These are phyloP conservation scores for Dryas integrifolia DNA, from an alignment of 331 rosid genomes.

Conservation along the genomic window DNA sequence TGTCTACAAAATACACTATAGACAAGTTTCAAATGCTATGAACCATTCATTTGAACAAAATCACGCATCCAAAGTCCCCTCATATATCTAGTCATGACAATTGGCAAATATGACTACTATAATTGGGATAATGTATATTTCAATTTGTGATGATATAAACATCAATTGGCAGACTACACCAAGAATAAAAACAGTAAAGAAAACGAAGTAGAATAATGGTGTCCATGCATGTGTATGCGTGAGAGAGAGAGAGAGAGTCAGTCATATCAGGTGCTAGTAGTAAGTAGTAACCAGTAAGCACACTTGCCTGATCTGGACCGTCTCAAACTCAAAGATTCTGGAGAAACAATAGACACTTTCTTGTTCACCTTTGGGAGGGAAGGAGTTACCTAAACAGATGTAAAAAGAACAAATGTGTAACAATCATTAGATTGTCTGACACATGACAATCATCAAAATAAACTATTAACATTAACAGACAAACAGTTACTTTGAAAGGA, in stretches of 20 bases:
- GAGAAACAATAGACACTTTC: slow-evolving; percentile 28
- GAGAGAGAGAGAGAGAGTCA: not conserved
- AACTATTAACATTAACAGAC: not conserved
- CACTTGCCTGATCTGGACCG: slow-evolving; percentile 69
- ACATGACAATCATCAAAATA: not conserved
- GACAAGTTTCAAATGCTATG: not conserved
- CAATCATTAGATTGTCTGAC: not conserved
- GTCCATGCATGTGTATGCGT: not conserved
- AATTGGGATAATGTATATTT: not conserved
- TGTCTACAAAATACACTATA: not conserved
- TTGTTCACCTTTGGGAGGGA: not conserved
- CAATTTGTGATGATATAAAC: not conserved
- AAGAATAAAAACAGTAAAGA: not conserved
- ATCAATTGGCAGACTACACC: not conserved
- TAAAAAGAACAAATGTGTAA: not conserved
- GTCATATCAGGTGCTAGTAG: not conserved
- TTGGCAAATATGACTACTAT: not conserved
- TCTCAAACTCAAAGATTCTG: slow-evolving; percentile 39
- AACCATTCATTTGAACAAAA: not conserved
- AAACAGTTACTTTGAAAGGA: not conserved
- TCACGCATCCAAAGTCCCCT: not conserved
- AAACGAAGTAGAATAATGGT: not conserved
- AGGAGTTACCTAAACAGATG: slow-evolving; percentile 25
- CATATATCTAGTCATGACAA: not conserved
- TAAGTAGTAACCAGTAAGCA: not conserved